Evolutionary conservation across 352 stramenopile genomes (phyloP), one percentile per base, ranked within the genome.

Genomic region (Phytopythium kandeliae): DNA sequence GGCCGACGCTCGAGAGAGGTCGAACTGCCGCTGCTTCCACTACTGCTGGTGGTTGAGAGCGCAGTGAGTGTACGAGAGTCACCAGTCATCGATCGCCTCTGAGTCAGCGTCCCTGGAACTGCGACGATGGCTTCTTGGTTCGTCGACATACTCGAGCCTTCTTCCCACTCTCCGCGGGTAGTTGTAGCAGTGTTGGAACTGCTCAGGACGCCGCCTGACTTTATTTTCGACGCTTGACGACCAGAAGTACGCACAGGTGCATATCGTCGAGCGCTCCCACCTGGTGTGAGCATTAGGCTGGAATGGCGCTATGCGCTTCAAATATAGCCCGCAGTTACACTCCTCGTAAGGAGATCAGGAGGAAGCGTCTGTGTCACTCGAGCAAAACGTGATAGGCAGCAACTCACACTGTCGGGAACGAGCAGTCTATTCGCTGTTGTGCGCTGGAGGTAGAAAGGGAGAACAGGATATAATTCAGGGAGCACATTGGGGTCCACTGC

Each of bases 1-100:
- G 13, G 46, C 31, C 35, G 63, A 62, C 8, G 37, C 11, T 21
- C 44, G 22, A 34, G 41, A 19, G 31, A 48, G n/a, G n/a, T n/a
- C n/a, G n/a, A n/a, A n/a, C n/a, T n/a, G 16, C 19, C n/a, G 5
- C 19, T 43, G 24, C 21, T 53, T 33, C 28, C 47, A 22, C 24
- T 15, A 28, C n/a, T 22, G 10, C 17, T 37, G 1, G n/a, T 13
- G 33, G 22, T 31, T 4, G 40, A 46, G 17, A 21, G 13, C 22
- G 40, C 24, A 6, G 40, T 12, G 15, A 46, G 12, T 12, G 40
- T 12, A 15, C 15, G 40, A 7, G 13, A 13, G 7, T 24, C 13
- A 3, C 40, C 40, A 15, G 22, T 46, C 22, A 46, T 11, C 40
- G 24, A 33, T 7, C 40, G 22, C 24, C 40, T n/a, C 4, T 31